Conservation (phyloP, 2,329 filamentous ascomycete genomes). For the Fusarium abutilonis region DNA sequence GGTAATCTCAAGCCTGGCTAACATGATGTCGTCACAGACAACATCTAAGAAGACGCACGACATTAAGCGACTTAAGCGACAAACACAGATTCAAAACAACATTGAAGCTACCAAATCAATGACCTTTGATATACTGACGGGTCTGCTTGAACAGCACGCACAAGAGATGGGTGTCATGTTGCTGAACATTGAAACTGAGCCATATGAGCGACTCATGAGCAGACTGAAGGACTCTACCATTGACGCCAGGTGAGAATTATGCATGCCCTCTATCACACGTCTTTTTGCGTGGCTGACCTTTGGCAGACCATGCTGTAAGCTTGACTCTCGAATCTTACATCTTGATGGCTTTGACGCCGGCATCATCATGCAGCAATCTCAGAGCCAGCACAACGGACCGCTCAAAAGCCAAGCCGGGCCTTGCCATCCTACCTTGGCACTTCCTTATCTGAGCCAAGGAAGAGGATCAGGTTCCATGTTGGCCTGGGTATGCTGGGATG, state of each 20-base stretch:
- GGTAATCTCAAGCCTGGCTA: conserved; percentile 5
- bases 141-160: conserved; percentile 7
- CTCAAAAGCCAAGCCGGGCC: conserved; percentile 6
- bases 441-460: conserved; percentile 18
- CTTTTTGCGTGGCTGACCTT: not conserved
- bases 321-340: conserved; percentile 9
- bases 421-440: conserved; percentile 2
- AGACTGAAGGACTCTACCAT: not conserved
- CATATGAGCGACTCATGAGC: conserved; percentile 10
- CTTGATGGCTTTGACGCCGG: conserved; percentile 19
- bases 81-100: conserved; percentile 18
- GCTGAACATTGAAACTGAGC: conserved; percentile 13
- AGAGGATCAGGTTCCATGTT: conserved; percentile 13
- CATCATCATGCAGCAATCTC: conserved; percentile 23
- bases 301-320: not conserved
- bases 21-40: conserved; percentile 25
- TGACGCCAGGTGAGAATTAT: conserved; percentile 4
- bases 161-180: conserved; percentile 21
- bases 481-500: conserved; percentile 24
- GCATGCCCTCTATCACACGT: accelerated
- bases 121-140: conserved; percentile 11
- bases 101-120: conserved; percentile 18
- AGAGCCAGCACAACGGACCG: conserved; percentile 10
- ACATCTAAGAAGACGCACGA: conserved; percentile 24
- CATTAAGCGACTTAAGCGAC: conserved; percentile 15